Percentiles rank a stretch among this genome's conserved stretches.
Conservation (phyloP, 176 grass and related monocot species). For the Avena insularis region DNA sequence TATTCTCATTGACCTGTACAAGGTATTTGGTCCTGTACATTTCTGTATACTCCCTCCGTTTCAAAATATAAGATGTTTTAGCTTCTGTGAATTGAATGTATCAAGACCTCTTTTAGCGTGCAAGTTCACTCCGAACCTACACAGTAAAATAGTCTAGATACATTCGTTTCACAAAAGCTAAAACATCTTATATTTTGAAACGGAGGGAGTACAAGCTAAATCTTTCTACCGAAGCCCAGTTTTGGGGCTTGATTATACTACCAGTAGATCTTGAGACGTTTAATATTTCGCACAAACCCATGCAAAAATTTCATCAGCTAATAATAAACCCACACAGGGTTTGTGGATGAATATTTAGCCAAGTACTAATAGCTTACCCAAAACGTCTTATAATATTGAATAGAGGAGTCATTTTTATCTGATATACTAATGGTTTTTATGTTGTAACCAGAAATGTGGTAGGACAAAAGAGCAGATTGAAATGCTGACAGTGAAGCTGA, state of each 20-base stretch:
- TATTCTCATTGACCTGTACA: slow-evolving; percentile 70
- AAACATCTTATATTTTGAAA: too few relatives aligned
- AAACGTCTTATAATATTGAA: too few relatives aligned
- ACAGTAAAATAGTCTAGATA: too few relatives aligned
- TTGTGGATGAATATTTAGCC: neutral
- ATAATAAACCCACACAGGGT: neutral
- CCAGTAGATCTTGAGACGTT: slow-evolving; percentile 19
- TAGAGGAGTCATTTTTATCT: neutral
- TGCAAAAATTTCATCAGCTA: slow-evolving; percentile 7
- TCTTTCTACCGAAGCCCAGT: neutral
- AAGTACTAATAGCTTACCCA: neutral
- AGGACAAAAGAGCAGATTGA: slow-evolving; percentile 70
- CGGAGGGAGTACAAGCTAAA: neutral
- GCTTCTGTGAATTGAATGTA: too few relatives aligned
- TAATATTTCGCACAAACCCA: neutral
- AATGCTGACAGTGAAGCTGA: slow-evolving; percentile 62
- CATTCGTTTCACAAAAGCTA: too few relatives aligned
- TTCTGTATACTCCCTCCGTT: neutral
- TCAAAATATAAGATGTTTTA: too few relatives aligned
- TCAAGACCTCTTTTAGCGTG: too few relatives aligned
- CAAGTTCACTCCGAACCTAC: too few relatives aligned
- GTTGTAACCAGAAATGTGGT: slow-evolving; percentile 70
- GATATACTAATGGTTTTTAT: slow-evolving; percentile 31
- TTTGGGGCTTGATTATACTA: slow-evolving; percentile 31
- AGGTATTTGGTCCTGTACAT: slow-evolving; percentile 47